Percentiles rank a stretch among this genome's conserved stretches.
Conservation (phyloP, 345 rosid genomes). For the Eucalyptus cloeziana region DNA sequence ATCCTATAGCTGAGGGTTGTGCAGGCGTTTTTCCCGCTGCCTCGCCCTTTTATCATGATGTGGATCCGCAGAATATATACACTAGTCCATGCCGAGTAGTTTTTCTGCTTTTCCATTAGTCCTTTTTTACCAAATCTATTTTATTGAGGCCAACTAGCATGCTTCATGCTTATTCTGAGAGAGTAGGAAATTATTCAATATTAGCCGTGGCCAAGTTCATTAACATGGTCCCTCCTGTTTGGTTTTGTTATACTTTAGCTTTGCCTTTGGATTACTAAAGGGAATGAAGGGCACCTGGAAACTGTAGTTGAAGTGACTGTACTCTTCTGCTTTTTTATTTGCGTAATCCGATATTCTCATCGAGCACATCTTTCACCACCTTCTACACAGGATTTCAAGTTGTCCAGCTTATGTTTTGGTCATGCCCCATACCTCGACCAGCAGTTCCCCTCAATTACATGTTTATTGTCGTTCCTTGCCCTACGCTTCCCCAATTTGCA, state of each 20-base stretch:
- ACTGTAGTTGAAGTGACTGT: background rate
- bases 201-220: background rate
- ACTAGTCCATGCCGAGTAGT: background rate
- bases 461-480: background rate
- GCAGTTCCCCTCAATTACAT: background rate
- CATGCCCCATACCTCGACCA: no score
- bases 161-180: background rate
- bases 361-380: background rate
- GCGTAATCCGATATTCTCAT: background rate
- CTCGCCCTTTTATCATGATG: constrained; percentile 63
- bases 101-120: background rate
- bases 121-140: background rate
- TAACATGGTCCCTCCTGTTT: background rate
- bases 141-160: background rate
- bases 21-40: constrained; percentile 80
- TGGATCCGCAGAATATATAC: constrained; percentile 36
- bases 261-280: background rate
- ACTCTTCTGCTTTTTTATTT: background rate
- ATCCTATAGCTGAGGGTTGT: constrained; percentile 46
- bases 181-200: background rate
- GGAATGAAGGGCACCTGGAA: background rate
- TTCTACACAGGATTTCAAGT: background rate
- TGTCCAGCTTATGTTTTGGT: background rate
- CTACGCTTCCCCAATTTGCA: background rate
- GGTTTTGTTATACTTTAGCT: background rate